Evolutionary conservation across 2,329 filamentous ascomycete genomes (phyloP).

Genomic region (Pseudogymnoascus verrucosus): DNA sequence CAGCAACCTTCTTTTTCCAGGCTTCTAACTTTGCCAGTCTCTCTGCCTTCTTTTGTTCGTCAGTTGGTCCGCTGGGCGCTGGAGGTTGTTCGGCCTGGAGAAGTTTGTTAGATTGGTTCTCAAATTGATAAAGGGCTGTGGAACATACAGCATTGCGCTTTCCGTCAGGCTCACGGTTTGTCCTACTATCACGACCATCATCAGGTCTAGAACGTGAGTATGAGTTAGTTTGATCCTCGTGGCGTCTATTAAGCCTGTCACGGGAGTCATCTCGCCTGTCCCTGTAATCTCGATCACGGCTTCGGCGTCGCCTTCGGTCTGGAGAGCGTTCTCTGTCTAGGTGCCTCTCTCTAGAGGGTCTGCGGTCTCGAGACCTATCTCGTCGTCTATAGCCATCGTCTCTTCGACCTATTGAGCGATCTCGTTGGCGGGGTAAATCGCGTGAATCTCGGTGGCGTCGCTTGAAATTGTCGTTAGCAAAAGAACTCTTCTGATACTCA

Average conservation of each 20-base stretch:
- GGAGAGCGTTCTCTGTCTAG: conserved; percentile 51
- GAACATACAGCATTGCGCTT: conserved; percentile 51
- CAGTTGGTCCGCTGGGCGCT: conserved; percentile 46
- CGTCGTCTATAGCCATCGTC: conserved; percentile 57
- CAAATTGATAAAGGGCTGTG: not conserved
- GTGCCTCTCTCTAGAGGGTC: conserved; percentile 48
- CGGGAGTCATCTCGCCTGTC: conserved; percentile 66
- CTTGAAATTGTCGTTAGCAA: conserved; percentile 41
- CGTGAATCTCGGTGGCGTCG: conserved; percentile 49
- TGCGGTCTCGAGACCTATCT: conserved; percentile 57
- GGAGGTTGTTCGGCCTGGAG: conserved; percentile 46
- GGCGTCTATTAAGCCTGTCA: conserved; percentile 55
- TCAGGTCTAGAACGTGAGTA: conserved; percentile 58
- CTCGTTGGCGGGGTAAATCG: conserved; percentile 56
- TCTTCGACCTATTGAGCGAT: conserved; percentile 60
- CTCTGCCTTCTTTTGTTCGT: conserved; percentile 72
- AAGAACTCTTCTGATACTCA: conserved; percentile 14
- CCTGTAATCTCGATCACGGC: conserved; percentile 62
- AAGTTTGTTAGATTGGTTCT: conserved; percentile 12
- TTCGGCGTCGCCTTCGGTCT: conserved; percentile 49
- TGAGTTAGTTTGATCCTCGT: conserved; percentile 65
- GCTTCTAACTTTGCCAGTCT: conserved; percentile 74
- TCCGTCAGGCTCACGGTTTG: conserved; percentile 39
- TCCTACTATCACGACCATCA: conserved; percentile 50
- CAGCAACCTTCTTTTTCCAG: conserved; percentile 83